Conservation (phyloP, 805 yeast species). For the Sugiyamaella boreocaroliniensis region DNA sequence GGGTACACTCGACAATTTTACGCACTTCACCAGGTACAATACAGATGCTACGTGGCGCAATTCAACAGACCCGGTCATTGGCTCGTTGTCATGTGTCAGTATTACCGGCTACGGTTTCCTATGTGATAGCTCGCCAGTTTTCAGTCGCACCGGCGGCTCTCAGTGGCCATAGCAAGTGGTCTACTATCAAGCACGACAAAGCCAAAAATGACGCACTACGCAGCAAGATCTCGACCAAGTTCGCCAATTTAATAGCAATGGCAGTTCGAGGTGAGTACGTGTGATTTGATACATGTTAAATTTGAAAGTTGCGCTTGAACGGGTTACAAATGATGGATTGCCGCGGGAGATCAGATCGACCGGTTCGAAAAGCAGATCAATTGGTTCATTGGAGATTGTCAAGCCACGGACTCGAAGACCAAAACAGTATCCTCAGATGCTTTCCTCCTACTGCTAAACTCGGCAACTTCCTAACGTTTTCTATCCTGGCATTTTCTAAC, state of each 20-base stretch:
- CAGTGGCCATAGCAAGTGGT: slow-evolving; percentile 90
- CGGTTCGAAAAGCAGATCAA: too few relatives aligned
- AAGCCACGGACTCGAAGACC: too few relatives aligned
- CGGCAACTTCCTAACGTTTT: not conserved
- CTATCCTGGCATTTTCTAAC: not conserved
- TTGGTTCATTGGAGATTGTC: too few relatives aligned
- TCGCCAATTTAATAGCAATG: slow-evolving; percentile 66
- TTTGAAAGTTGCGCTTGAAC: not conserved
- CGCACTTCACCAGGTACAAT: not conserved
- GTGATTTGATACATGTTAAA: slow-evolving; percentile 9
- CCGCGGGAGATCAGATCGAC: too few relatives aligned
- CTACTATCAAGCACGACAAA: slow-evolving; percentile 87
- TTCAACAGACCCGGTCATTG: not conserved
- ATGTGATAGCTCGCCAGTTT: not conserved
- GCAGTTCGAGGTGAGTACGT: slow-evolving; percentile 41
- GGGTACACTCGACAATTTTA: not conserved
- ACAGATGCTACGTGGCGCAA: not conserved
- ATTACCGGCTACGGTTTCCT: not conserved
- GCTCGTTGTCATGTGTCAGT: not conserved
- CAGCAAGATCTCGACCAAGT: slow-evolving; percentile 59
- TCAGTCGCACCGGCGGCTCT: not conserved
- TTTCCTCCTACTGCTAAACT: too few relatives aligned
- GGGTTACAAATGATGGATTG: not conserved
- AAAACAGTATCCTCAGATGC: too few relatives aligned
- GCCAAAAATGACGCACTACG: slow-evolving; percentile 83